Evolutionary conservation across 2,329 filamentous ascomycete species (phyloP), one percentile per base, ranked within the genome.

Genomic region (Phialemoniopsis sp.): DNA sequence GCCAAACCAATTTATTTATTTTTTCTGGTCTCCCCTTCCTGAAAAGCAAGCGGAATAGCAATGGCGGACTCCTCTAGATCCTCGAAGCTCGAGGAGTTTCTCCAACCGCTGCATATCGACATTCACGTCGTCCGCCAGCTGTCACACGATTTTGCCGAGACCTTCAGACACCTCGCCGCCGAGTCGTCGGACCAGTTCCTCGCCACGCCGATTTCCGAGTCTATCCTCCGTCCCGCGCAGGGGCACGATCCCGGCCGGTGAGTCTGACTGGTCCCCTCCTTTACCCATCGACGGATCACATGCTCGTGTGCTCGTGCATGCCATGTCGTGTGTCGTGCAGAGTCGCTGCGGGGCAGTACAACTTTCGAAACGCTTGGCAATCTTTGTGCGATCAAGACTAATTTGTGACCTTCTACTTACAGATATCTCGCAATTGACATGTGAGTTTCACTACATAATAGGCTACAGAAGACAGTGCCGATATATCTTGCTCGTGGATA

Each of bases 341-440:
- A n/a, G n/a, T 26, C 6, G 6, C 21, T 26, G 21, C 21, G 21
- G 21, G 21, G 21, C 21, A 26, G 10, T 26, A 26, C 21, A 6
- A 26, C 21, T 26, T 6, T 10, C 6, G 21, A 26, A 36, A 36
- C 26, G 18, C 12, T 21, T 29, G 19, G 13, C 29, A 8, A 5
- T 34, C 33, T 34, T 14, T 32, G 13, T 14, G n/a, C n/a, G 13
- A 5, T 32, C 30, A 6, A 6, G 30, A 32, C 21, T 18, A 26
- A 13, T 32, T 34, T 16, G 28, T n/a, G 32, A 41, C 52, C 34
- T 47, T 40, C 34, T 42, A 16, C 36, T 33, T 36, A 16, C 50
- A 82, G 78, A 46, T 73, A 78, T 60, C 71, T 74, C 46, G 81
- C 70, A 42, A 82, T 81, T 61, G 83, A 80, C 62, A 82, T 80